Percentiles rank a stretch among this genome's conserved stretches.
Evolutionary conservation across 164 flowering plant genomes (phyloP).

Genomic region (Saururus chinensis): DNA sequence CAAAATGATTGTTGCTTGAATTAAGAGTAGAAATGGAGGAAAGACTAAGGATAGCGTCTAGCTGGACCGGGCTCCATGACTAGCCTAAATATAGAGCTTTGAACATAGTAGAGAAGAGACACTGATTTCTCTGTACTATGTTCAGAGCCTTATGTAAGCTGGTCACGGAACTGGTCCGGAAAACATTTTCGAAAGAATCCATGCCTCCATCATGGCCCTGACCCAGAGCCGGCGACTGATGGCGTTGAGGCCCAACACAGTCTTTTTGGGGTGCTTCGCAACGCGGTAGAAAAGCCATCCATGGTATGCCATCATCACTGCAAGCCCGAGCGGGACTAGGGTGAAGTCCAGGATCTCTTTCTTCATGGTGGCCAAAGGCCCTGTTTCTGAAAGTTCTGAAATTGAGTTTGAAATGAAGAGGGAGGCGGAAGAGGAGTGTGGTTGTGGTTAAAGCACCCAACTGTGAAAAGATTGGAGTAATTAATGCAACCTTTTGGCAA

Average conservation of each 20-base stretch:
- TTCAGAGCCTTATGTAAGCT: too few relatives aligned
- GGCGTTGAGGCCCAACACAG: slow-evolving; percentile 69
- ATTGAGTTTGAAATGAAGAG: too few relatives aligned
- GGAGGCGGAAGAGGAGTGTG: background rate
- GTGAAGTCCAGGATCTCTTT: slow-evolving; percentile 34
- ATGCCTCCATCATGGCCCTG: slow-evolving; percentile 75
- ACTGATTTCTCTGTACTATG: too few relatives aligned
- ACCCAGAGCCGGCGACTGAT: slow-evolving; percentile 70
- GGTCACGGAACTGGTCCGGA: too few relatives aligned
- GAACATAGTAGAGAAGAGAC: too few relatives aligned
- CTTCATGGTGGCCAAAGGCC: slow-evolving; percentile 23
- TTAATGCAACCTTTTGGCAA: background rate
- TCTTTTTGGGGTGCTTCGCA: slow-evolving; percentile 35
- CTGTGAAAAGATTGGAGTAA: background rate
- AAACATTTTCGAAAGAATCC: too few relatives aligned
- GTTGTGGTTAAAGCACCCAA: background rate
- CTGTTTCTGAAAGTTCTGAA: too few relatives aligned
- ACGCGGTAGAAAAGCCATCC: slow-evolving; percentile 53
- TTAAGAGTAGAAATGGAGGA: too few relatives aligned
- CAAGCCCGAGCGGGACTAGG: slow-evolving; percentile 52
- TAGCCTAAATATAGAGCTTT: too few relatives aligned
- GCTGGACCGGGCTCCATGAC: too few relatives aligned
- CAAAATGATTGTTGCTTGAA: too few relatives aligned
- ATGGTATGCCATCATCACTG: slow-evolving; percentile 48
- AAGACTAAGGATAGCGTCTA: too few relatives aligned